These are phyloP conservation scores for Sporothrix euskadiensis DNA, from an alignment of 2,329 filamentous ascomycete genomes.

Conservation along the genomic window DNA sequence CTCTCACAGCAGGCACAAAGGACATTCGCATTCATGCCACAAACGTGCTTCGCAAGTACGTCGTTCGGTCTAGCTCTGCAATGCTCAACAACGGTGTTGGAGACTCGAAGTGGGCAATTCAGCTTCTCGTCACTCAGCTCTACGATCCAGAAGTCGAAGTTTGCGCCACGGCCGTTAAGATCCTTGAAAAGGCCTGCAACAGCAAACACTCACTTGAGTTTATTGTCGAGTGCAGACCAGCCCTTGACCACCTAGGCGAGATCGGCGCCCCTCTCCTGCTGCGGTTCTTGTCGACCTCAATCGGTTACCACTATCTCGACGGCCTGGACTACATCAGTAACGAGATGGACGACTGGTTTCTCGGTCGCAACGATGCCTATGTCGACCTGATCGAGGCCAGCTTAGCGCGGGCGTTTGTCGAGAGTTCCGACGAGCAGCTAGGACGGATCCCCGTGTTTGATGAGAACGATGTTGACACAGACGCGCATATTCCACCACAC, in stretches of 20 bases:
- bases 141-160: constrained; percentile 98
- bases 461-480: constrained; percentile 54
- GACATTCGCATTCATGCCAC: constrained; percentile 90
- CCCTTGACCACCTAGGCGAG: constrained; percentile 91
- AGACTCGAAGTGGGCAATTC: constrained; percentile 93
- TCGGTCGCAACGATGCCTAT: constrained; percentile 95
- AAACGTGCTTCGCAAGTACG: constrained; percentile 82
- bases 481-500: constrained; percentile 81
- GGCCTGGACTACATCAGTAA: constrained; percentile 98
- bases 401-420: constrained; percentile 63
- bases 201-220: constrained; percentile 88
- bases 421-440: constrained; percentile 57
- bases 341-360: constrained; percentile 99
- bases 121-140: constrained; percentile 92
- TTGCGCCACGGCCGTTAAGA: constrained; percentile 93
- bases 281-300: constrained; percentile 91
- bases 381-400: constrained; percentile 95
- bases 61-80: constrained; percentile 49
- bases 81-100: constrained; percentile 49
- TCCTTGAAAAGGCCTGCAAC: constrained; percentile 95
- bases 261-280: constrained; percentile 91
- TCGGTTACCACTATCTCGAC: constrained; percentile 96
- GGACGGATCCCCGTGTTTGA: constrained; percentile 61
- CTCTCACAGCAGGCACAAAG: constrained; percentile 86
- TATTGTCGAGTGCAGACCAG: constrained; percentile 92